Conservation (phyloP, 345 rosid species). For the Eucalyptus urophylla region DNA sequence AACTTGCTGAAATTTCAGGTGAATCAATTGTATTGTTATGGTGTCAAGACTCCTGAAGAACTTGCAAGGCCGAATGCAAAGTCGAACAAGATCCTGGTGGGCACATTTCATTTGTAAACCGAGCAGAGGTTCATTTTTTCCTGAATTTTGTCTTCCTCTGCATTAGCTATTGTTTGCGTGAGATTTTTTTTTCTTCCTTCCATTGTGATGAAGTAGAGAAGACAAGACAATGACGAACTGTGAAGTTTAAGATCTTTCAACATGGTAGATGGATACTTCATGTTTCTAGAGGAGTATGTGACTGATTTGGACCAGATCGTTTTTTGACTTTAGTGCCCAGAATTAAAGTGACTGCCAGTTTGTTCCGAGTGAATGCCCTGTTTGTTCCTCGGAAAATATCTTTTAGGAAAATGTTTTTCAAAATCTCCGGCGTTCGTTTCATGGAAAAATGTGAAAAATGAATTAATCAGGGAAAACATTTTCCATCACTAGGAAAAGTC, state of each 20-base stretch:
- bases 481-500: background rate
- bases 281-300: background rate
- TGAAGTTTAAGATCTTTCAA: background rate
- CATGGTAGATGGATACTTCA: background rate
- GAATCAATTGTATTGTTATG: constrained; percentile 26
- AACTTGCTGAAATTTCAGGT: constrained; percentile 29
- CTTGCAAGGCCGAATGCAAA: constrained; percentile 21
- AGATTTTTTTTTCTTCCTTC: background rate
- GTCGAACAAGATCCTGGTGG: constrained; percentile 10
- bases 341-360: background rate
- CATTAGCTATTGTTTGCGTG: background rate
- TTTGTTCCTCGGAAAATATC: background rate
- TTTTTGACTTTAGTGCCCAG: background rate
- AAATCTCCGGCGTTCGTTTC: too few species aligned
- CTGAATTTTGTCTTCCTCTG: constrained; percentile 1
- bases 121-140: constrained; percentile 22
- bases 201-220: background rate
- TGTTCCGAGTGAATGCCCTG: background rate
- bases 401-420: background rate
- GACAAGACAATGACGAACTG: background rate
- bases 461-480: too few species aligned
- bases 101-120: constrained; percentile 35
- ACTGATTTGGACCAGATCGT: background rate
- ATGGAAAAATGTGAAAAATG: background rate
- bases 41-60: constrained; percentile 42